These are phyloP conservation scores for Colletotrichum lupini DNA, from an alignment of 2,329 filamentous ascomycete genomes.

Conservation along the genomic window DNA sequence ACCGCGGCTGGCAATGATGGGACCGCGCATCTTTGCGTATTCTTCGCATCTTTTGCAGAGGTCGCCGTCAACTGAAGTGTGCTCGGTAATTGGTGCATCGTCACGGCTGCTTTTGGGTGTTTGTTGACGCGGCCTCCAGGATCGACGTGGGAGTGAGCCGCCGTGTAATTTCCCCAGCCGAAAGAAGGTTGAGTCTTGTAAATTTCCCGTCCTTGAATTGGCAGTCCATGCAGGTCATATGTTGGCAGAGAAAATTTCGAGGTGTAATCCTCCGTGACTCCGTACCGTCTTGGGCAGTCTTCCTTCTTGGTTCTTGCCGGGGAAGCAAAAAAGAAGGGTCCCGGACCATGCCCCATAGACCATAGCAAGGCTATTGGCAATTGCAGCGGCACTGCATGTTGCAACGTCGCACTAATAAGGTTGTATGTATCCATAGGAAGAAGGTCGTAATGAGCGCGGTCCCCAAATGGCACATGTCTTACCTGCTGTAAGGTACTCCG, in stretches of 20 bases:
- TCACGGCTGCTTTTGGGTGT: neutral
- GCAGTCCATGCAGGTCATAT: constrained; percentile 9
- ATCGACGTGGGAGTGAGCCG: constrained; percentile 25
- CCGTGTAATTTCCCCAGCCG: constrained; percentile 29
- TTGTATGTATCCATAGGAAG: constrained; percentile 19
- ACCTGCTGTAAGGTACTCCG: neutral
- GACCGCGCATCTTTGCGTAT: neutral
- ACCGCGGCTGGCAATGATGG: neutral
- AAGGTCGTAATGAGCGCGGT: constrained; percentile 12
- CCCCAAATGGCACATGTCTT: constrained; percentile 4
- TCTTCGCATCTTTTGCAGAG: neutral
- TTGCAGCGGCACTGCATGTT: constrained; percentile 5
- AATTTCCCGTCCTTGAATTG: constrained; percentile 23
- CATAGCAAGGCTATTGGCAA: neutral
- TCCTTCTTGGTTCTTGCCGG: constrained; percentile 1
- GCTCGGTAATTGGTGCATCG: neutral
- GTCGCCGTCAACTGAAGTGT: neutral
- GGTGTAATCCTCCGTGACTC: neutral
- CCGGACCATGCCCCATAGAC: constrained; percentile 4
- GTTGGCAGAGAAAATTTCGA: constrained; percentile 15
- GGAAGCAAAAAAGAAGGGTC: constrained; percentile 25
- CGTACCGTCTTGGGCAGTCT: neutral
- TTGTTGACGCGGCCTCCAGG: constrained; percentile 7
- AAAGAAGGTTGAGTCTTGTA: constrained; percentile 27
- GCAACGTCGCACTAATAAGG: constrained; percentile 27